Base-by-base conservation (phyloP, 768 basidiomycete species). In the Leccinum sublutescens region DNA sequence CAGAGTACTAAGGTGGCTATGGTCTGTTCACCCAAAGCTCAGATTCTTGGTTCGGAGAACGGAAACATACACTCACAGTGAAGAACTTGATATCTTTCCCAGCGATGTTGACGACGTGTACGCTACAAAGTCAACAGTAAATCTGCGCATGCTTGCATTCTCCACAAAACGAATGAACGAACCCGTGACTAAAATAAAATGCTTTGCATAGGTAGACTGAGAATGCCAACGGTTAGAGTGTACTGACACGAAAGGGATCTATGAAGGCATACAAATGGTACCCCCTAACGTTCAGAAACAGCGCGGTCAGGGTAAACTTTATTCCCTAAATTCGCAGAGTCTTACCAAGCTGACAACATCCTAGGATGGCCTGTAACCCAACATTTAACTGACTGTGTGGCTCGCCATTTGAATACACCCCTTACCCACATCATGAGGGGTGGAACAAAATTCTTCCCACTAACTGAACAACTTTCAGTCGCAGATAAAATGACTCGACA, bases 391-490 rank as follows among this genome's bases (percentile, higher is more conserved):
- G 2, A 36, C 2, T 47, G 7, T 14, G 27, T 9, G n/a, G 21
- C 43, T 33, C 0, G 1, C 3, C 9, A 11, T 12, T 7, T 2
- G 5, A 29, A 47, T 12, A 45, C 23, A 47, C 3, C 12, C 11
- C 64, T 9, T 55, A 67, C 65, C 59, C 57, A 66, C 49, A 65
- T 33, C 11, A 33, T 4, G 5, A 62, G 1, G 8, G 64, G 64
- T 0, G 6, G 25, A 1, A 57, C 9, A 2, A 62, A 29, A 10
- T 54, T 59, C 31, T 29, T 62, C 3, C 52, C 50, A 19, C 53
- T 49, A 3, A 66, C 66, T 64, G 36, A 29, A n/a, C 4, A 11
- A 0, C 5, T 1, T 2, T 63, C 27, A 61, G 25, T 21, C 21
- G 12, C n/a, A 14, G 4, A 33, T n/a, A 29, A 34, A 36, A 12